Evolutionary conservation across 140 eudicot species (phyloP), one percentile per base, ranked within the genome.

Genomic region (Artemisia princeps): DNA sequence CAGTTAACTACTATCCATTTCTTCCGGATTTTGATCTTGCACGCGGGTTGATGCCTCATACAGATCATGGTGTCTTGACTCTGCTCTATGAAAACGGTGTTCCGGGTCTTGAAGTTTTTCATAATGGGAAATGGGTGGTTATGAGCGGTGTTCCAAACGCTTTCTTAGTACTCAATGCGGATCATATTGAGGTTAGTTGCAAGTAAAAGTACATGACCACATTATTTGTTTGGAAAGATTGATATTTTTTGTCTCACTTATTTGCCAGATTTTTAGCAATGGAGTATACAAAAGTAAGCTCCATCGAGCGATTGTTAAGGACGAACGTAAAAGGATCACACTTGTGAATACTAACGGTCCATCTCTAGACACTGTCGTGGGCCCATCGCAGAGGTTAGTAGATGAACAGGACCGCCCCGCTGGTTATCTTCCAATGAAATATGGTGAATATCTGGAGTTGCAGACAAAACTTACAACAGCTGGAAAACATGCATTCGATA

Each of bases 51-150:
- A 55, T 76, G 72, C 57, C 56, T 2, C 80, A 76, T 55, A 62
- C 76, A 14, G 76, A 76, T 49, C 63, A 55, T 14, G 82, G 84
- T 14, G 73, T 84, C 2, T 50, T 84, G 37, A 80, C 86, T 26
- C 68, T 81, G 2, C 74, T 84, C 1, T 68, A 75, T 10, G 77
- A 80, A 48, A 84, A 84, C 2, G 84, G 80, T 22, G 85, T 77
- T 16, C 78, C 70, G 0, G 86, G 86, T 1, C 74, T 84, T 8
- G 82, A 77, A 46, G 81, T 84, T 42, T 55, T 71, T 59, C 76
- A 55, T 17, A 30, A 75, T 13, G 82, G 86, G 19, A 42, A 74
- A 51, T 80, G 84, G 89, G 50, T 84, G 48, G 48, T 64, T 3
- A 68, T 76, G 59, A 55, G 76, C 44, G 70, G 76, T 2, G 61